A percentile compares a stretch with the other conserved stretches of the same genome.
phyloP scores from a whole-genome alignment of 2,329 filamentous ascomycete genomes.

The Didymella lethalis region DNA sequence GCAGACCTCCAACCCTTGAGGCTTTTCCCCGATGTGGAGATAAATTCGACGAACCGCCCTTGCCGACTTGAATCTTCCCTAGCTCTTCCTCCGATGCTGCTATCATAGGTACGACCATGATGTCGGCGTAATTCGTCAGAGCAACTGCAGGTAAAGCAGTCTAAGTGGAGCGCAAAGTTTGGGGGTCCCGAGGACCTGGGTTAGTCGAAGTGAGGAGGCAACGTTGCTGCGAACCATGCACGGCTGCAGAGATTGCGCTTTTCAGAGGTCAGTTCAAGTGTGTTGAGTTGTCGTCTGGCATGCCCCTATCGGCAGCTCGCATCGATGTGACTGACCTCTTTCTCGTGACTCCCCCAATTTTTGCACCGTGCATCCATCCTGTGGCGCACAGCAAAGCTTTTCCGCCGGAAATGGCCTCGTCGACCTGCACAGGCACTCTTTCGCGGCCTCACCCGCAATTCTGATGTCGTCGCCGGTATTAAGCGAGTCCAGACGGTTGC shows the following conservation, averaged over 20 bases:
- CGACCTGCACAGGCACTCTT: constrained; percentile 1
- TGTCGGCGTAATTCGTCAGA: constrained; percentile 10
- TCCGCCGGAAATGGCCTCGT: constrained; percentile 15
- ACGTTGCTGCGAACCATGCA: constrained; percentile 2
- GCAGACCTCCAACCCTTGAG: constrained; percentile 24
- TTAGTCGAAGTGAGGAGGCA: not conserved
- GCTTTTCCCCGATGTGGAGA: constrained; percentile 8
- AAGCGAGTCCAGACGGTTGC: constrained; percentile 15
- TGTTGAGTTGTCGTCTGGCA: not conserved
- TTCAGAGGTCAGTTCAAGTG: not conserved
- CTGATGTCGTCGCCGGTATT: constrained; percentile 11
- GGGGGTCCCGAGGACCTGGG: constrained; percentile 8
- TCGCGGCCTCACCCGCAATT: constrained; percentile 17
- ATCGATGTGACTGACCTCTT: not conserved
- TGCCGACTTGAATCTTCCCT: constrained; percentile 19
- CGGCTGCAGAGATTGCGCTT: not conserved
- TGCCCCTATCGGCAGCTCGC: constrained; percentile 6
- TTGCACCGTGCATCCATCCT: constrained; percentile 11
- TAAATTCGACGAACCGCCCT: constrained; percentile 1
- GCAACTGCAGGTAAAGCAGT: constrained; percentile 1
- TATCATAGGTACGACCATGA: constrained; percentile 22
- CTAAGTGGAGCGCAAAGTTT: constrained; percentile 15
- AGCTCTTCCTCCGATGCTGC: constrained; percentile 21
- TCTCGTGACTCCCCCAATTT: constrained; percentile 18
- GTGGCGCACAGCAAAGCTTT: constrained; percentile 16